Evolutionary conservation across 805 yeast species (phyloP).

Genomic region (Candida sanyiensis): DNA sequence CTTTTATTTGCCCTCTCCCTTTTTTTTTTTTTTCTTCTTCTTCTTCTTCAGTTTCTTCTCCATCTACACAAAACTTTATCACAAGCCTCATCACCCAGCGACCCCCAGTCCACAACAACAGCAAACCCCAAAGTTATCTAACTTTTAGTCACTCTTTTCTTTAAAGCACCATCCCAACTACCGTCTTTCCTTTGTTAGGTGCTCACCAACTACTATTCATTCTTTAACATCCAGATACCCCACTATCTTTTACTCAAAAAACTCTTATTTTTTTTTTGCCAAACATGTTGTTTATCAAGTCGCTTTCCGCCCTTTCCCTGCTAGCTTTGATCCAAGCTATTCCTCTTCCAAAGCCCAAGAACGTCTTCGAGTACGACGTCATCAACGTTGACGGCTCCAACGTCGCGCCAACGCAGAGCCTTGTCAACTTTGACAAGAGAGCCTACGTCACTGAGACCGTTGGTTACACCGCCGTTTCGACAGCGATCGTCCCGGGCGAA

Average conservation of each 20-base stretch:
- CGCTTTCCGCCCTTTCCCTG: constrained; percentile 19
- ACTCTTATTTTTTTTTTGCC: not conserved
- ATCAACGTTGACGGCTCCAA: constrained; percentile 27
- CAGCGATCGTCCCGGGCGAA: constrained; percentile 20
- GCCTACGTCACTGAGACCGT: constrained; percentile 19
- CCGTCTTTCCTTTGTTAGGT: constrained; percentile 22
- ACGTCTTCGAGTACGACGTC: constrained; percentile 21
- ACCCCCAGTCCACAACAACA: not conserved
- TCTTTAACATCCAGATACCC: constrained; percentile 9
- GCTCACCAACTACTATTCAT: constrained; percentile 20
- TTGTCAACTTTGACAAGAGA: constrained; percentile 12
- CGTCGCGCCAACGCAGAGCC: constrained; percentile 20
- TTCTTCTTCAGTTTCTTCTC: not conserved
- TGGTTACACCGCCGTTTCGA: constrained; percentile 20
- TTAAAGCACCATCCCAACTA: constrained; percentile 17
- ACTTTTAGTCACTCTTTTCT: constrained; percentile 25
- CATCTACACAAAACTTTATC: not conserved
- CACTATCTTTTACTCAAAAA: not conserved
- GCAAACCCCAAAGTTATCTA: constrained; percentile 11
- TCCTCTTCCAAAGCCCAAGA: constrained; percentile 18
- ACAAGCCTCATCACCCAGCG: not conserved
- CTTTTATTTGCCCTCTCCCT: not conserved
- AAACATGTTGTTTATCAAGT: constrained; percentile 23
- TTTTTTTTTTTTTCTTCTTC: not conserved
- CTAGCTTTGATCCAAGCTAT: constrained; percentile 18